Percentiles rank a stretch among this genome's conserved stretches.
phyloP scores from a whole-genome alignment of 768 basidiomycete species.

The Tricholoma furcatifolium region DNA sequence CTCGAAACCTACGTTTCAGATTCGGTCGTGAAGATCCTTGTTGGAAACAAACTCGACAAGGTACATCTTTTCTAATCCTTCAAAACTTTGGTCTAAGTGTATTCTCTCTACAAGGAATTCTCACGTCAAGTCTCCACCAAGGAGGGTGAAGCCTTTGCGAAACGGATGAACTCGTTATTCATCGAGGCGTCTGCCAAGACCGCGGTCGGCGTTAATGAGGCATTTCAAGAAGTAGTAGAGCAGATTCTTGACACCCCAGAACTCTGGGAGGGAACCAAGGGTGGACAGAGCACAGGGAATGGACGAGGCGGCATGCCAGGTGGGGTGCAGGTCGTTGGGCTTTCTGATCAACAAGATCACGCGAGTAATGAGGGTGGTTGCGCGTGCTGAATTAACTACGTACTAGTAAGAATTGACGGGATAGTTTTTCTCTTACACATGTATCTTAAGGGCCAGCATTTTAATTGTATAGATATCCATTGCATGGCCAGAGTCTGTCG shows the following conservation, averaged over 20 bases:
- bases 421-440: too few species aligned
- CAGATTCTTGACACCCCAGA: slow-evolving; percentile 82
- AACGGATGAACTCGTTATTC: slow-evolving; percentile 80
- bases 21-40: slow-evolving; percentile 90
- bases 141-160: slow-evolving; percentile 81
- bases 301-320: slow-evolving; percentile 50
- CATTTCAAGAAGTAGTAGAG: slow-evolving; percentile 71
- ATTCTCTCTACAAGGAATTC: slow-evolving; percentile 60
- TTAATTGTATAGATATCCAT: too few species aligned
- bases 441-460: too few species aligned
- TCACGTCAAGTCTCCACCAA: slow-evolving; percentile 80
- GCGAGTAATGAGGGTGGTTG: slow-evolving; percentile 24
- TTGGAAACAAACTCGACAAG: slow-evolving; percentile 95
- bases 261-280: slow-evolving; percentile 55
- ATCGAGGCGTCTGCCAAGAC: slow-evolving; percentile 95
- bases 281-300: slow-evolving; percentile 32
- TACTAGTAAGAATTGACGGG: too few species aligned
- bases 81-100: not conserved
- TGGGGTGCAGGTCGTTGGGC: slow-evolving; percentile 45
- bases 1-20: slow-evolving; percentile 89
- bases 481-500: too few species aligned
- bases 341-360: slow-evolving; percentile 21
- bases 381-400: slow-evolving; percentile 21
- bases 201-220: slow-evolving; percentile 74
- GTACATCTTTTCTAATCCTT: slow-evolving; percentile 29